These are phyloP conservation scores for Kwoniella dendrophila DNA, from an alignment of 768 basidiomycete species.

Conservation along the genomic window DNA sequence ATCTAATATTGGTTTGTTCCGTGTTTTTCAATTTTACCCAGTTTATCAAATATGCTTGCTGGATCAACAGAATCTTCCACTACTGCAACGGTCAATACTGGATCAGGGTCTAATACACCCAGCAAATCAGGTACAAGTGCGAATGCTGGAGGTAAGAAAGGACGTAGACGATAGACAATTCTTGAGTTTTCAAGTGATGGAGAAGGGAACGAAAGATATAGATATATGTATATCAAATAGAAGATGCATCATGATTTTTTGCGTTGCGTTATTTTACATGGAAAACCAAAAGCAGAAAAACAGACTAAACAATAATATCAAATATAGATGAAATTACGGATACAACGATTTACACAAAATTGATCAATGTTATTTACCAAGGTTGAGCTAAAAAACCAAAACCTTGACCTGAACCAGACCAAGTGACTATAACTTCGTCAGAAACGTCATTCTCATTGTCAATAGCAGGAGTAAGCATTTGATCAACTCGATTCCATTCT, in stretches of 20 bases:
- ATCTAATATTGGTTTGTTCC: too few species aligned
- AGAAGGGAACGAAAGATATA: too few species aligned
- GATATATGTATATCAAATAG: neutral
- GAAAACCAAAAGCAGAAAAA: neutral
- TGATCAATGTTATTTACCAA: conserved; percentile 25
- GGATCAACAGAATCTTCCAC: conserved; percentile 20
- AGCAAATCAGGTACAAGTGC: neutral
- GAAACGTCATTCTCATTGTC: conserved; percentile 9
- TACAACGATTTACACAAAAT: neutral
- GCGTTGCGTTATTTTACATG: neutral
- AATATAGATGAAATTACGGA: neutral
- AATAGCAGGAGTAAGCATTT: neutral
- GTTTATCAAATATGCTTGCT: conserved; percentile 36
- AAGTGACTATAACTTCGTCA: conserved; percentile 19
- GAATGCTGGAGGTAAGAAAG: conserved; percentile 17
- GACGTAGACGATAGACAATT: conserved; percentile 11
- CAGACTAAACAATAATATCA: conserved; percentile 6
- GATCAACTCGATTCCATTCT: conserved; percentile 22
- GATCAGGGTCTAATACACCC: neutral
- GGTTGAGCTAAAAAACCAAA: conserved; percentile 40
- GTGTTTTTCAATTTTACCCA: too few species aligned
- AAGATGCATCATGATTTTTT: neutral
- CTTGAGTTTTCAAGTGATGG: neutral
- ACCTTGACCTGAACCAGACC: conserved; percentile 39
- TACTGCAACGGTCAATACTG: neutral